These are phyloP conservation scores for Xylariaceae sp. DNA, from an alignment of 2,329 filamentous ascomycete species.

Conservation along the genomic window DNA sequence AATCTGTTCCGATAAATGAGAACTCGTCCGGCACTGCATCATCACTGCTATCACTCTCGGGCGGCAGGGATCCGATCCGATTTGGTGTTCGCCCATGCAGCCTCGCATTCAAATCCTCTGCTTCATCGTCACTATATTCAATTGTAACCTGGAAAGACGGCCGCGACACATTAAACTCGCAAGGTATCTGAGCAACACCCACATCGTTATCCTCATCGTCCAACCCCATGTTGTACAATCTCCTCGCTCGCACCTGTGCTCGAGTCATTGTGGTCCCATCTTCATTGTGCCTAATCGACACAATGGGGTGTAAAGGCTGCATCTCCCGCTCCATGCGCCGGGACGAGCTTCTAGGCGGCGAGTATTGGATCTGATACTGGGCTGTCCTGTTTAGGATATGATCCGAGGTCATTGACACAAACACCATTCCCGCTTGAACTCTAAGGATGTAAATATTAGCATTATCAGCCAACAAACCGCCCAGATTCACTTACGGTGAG, in stretches of 20 bases:
- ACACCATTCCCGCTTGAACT: conserved; percentile 90
- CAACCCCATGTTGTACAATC: conserved; percentile 51
- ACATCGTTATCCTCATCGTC: conserved; percentile 53
- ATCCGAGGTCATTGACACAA: conserved; percentile 84
- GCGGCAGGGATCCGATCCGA: conserved; percentile 61
- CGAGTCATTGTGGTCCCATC: conserved; percentile 57
- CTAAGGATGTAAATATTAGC: conserved; percentile 49
- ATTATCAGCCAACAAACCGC: conserved; percentile 8
- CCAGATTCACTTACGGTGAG: conserved; percentile 72
- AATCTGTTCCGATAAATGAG: conserved; percentile 38
- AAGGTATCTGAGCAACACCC: conserved; percentile 62
- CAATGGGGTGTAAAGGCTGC: conserved; percentile 46
- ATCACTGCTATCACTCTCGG: conserved; percentile 57
- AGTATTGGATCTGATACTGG: conserved; percentile 76
- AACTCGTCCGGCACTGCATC: conserved; percentile 47
- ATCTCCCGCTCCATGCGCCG: conserved; percentile 37
- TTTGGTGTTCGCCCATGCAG: conserved; percentile 53
- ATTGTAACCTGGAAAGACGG: conserved; percentile 63
- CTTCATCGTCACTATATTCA: conserved; percentile 67
- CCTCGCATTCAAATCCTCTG: conserved; percentile 45
- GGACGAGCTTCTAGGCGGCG: conserved; percentile 39
- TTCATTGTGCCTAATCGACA: conserved; percentile 60
- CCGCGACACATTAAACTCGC: conserved; percentile 57
- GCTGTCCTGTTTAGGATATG: conserved; percentile 76
- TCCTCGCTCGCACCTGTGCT: conserved; percentile 52